Evolutionary conservation across 1,139 yeast species (phyloP), one percentile per base, ranked within the genome.

Genomic region (Pichia sp.): DNA sequence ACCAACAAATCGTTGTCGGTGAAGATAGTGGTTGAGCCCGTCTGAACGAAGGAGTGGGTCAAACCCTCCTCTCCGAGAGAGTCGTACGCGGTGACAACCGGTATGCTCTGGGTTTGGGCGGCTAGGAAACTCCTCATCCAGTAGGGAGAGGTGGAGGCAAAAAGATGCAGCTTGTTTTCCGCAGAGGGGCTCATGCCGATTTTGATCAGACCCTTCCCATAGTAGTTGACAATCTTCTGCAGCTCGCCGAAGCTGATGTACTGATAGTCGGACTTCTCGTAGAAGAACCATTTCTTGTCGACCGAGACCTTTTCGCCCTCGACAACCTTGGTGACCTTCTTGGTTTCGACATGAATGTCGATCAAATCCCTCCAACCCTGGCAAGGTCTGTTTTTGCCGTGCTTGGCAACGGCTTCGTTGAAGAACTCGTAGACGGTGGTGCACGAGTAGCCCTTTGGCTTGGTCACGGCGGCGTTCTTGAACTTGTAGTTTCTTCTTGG

Each of bases 31-130:
- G 72, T 77, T 29, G 96, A 82, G 50, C 78, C 88, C 6, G 98
- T 89, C 73, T 92, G 88, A 47, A 79, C 77, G 67, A 93, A 77
- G 6, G 97, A 90, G 71, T 88, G 96, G 57, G 86, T 87, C 67
- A 93, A 79, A 41, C 99, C 99, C 45, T 81, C 80, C 70, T 90
- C 96, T 57, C 99, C 99, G 61, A 93, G 78, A 43, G 99, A 92
- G 71, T 93, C 99, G 72, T 93, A 93, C 44, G 99, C 98, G 32
- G 99, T 95, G 47, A 90, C 99, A 59, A 88, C 80, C 29, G 98
- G 89, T 58, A 95, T 84, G 53, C 81, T 74, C 71, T 90, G 96
- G 57, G 90, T 75, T 64, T 82, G 80, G 53, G 88, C 78, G 15
- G 92, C 96, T 61, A 90, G 72, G 62, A 85, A 93, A 45, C 90